Evolutionary conservation across 495 filamentous ascomycete genomes (phyloP), one percentile per base, ranked within the genome.

Genomic region (Neurospora discreta): DNA sequence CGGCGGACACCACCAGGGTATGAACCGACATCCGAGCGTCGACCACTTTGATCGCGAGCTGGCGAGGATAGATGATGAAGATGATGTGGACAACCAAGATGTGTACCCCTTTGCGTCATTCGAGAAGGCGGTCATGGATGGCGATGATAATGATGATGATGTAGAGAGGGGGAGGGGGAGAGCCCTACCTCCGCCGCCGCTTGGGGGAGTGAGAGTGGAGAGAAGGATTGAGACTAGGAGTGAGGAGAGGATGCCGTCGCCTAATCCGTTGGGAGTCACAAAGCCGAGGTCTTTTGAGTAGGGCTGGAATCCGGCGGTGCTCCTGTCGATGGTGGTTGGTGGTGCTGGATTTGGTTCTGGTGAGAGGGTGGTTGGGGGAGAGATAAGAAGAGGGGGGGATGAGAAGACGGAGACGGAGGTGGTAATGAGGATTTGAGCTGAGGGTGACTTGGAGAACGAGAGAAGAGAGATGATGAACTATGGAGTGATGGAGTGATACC

Each of bases 21-120:
- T 58, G 1, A 60, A 60, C 26, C 16, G 15, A 9, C 52, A 60
- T 60, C 36, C 20, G 3, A 52, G 68, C 33, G 39, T 38, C 3
- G 71, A 73, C 44, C 20, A 74, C 33, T 13, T 72, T 1, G 74
- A 74, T 39, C 40, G 40, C 36, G 71, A 73, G 20, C 73, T 74
- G 3, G 73, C 74, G 1, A 0, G 70, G 2, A 76, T 74, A 26
- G 74, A 76, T 1, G 65, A 71, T 9, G 70, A 46, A n/a, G 44
- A 36, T 3, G 69, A 44, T 3, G 9, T 68, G 3, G 73, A 73
- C 16, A n/a, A 52, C n/a, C 1, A 30, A 2, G 52, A 60, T 4
- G 2, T 13, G 1, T 26, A 60, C 2, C 52, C 26, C 6, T 60
- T 60, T 33, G 52, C 0, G 1, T 33, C 52, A 9, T 33, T 15